Percentiles rank a stretch among this genome's conserved stretches.
phyloP scores from a whole-genome alignment of 169 alveolate genomes.

The Hepatocystis sp. region DNA sequence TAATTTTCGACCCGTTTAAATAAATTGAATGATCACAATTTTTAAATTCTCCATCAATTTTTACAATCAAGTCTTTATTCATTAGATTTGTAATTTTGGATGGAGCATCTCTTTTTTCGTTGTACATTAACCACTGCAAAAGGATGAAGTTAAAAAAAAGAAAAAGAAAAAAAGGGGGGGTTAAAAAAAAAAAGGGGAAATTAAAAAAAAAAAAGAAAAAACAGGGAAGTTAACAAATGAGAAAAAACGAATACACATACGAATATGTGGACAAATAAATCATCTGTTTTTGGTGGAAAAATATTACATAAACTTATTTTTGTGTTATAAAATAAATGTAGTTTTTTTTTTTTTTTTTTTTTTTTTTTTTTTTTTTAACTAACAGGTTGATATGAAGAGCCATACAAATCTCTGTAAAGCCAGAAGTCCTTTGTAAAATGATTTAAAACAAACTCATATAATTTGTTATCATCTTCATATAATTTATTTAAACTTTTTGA shows the following conservation, averaged over 20 bases:
- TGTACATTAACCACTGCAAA: slow-evolving; percentile 80
- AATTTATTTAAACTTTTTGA: slow-evolving; percentile 49
- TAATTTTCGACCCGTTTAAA: slow-evolving; percentile 78
- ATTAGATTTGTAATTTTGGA: slow-evolving; percentile 59
- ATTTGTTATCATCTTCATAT: slow-evolving; percentile 50
- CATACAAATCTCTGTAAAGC: slow-evolving; percentile 85
- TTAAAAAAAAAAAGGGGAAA: too few relatives aligned
- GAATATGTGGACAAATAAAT: background rate
- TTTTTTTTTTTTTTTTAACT: slow-evolving; percentile 3
- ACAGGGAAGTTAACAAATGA: background rate
- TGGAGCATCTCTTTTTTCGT: slow-evolving; percentile 83
- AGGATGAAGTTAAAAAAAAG: too few relatives aligned
- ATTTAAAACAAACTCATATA: slow-evolving; percentile 80
- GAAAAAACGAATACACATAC: background rate
- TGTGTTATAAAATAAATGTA: background rate
- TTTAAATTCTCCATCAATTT: slow-evolving; percentile 78
- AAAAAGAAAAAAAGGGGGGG: too few relatives aligned
- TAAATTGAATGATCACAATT: slow-evolving; percentile 75
- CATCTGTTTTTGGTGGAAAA: too few relatives aligned
- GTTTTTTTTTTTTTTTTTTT: too few relatives aligned
- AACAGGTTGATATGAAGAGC: slow-evolving; percentile 84
- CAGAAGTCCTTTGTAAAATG: slow-evolving; percentile 82
- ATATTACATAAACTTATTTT: too few relatives aligned
- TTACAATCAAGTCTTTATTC: slow-evolving; percentile 75
- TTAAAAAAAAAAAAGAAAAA: background rate